Conservation (phyloP, 1,284 basidiomycete genomes). For the Marasmius tenuissimus region DNA sequence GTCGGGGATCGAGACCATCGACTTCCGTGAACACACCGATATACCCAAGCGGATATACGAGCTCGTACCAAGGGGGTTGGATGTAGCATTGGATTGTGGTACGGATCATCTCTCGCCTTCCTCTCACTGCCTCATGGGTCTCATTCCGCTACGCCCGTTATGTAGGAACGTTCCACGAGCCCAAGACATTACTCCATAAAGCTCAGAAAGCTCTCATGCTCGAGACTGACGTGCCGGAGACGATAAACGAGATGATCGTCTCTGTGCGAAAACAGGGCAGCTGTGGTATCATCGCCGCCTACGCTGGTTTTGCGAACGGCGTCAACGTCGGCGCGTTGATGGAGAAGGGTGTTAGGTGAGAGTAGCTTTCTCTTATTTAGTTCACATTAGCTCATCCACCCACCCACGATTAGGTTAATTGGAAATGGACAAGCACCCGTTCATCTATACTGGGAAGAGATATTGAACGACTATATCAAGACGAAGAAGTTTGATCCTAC, state of each 20-base stretch:
- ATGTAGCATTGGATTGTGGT: slow-evolving; percentile 56
- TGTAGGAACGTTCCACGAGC: slow-evolving; percentile 68
- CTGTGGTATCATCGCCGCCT: slow-evolving; percentile 63
- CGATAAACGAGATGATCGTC: slow-evolving; percentile 68
- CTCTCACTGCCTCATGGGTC: neutral
- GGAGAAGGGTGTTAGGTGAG: slow-evolving; percentile 67
- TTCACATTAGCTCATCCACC: neutral
- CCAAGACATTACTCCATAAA: slow-evolving; percentile 65
- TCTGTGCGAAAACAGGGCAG: slow-evolving; percentile 66
- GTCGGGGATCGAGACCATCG: slow-evolving; percentile 58
- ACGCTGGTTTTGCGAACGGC: slow-evolving; percentile 64
- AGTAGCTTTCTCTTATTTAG: no score
- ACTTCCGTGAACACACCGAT: slow-evolving; percentile 60
- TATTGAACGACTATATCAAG: slow-evolving; percentile 62
- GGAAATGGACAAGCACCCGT: slow-evolving; percentile 76
- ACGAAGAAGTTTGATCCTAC: slow-evolving; percentile 71
- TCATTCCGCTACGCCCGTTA: neutral
- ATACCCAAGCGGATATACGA: slow-evolving; percentile 63
- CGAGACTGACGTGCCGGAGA: slow-evolving; percentile 77
- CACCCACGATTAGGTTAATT: slow-evolving; percentile 40
- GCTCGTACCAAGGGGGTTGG: slow-evolving; percentile 62
- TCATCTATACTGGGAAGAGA: slow-evolving; percentile 74
- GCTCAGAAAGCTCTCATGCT: slow-evolving; percentile 70
- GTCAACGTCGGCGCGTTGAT: slow-evolving; percentile 78
- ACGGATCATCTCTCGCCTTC: slow-evolving; percentile 27